Base-by-base conservation (phyloP, 805 yeast species). In the Wickerhamomyces ciferrii region DNA sequence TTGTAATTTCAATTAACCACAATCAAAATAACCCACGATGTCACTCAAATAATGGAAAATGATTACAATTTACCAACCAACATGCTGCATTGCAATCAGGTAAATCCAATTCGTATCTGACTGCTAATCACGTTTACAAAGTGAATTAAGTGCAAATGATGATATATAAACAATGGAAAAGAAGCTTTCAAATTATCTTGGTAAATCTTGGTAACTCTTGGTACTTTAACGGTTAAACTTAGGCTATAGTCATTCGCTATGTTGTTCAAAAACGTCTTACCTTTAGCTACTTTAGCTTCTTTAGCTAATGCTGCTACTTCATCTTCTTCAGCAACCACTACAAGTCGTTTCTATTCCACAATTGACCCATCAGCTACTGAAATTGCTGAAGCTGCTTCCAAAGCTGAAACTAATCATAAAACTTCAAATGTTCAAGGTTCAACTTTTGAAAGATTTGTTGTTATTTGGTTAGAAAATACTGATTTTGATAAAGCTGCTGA, bases 391-490 rank as follows among this genome's bases (percentile, higher is more conserved):
- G 61, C 61, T 21, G 69, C 70, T n/a, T 58, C 62, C 15, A 61
- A 61, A n/a, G 69, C 70, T 18, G 45, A 49, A 10, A 56, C 71
- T 32, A 50, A 52, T 44, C 61, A 58, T 44, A 48, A 53, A 42
- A 63, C 70, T 25, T 60, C 71, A 15, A 53, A 61, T 46, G 74
- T 73, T 31, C 46, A 53, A 18, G 78, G 78, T 50, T 51, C 57
- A 15, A 66, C 59, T 21, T 70, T 70, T 54, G 66, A 71, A 56
- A 66, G 75, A 45, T 59, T 71, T 45, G 60, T 62, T 44, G 63
- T 66, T 54, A 71, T 76, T 52, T 76, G 75, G 72, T 68, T 76
- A 51, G 81, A 75, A 63, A 73, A 73, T 62, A 76, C 79, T 45
- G 72, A 74, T 63, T 75, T 60, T 60, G 74, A 71, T 54, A 76